phyloP scores from a whole-genome alignment of 352 stramenopile species.

The Phytophthora capsici region DNA sequence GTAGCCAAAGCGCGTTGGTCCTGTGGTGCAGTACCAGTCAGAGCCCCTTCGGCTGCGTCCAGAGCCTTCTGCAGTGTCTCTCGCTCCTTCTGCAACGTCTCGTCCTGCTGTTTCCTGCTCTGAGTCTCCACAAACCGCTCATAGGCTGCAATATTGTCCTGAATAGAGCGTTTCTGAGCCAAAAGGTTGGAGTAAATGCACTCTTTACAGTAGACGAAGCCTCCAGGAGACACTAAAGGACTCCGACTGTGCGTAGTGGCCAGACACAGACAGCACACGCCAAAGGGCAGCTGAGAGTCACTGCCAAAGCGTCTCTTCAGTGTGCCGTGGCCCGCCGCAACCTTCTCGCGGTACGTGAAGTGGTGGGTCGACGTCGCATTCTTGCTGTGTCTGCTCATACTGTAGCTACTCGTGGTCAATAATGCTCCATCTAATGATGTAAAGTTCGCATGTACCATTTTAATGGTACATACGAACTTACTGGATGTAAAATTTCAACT shows the following conservation, averaged over 20 bases:
- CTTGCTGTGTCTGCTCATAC: conserved; percentile 89
- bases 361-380: conserved; percentile 87
- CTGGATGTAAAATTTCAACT: no score
- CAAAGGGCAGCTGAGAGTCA: conserved; percentile 82
- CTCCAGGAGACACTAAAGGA: conserved; percentile 71
- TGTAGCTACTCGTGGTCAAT: background rate
- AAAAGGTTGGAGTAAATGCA: conserved; percentile 90
- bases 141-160: conserved; percentile 70
- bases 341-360: conserved; percentile 88
- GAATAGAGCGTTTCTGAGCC: conserved; percentile 82
- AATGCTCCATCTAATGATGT: no score
- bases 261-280: conserved; percentile 81
- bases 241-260: conserved; percentile 57
- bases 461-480: no score
- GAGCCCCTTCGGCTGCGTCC: conserved; percentile 35
- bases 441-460: no score
- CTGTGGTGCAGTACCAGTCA: background rate
- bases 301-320: conserved; percentile 84
- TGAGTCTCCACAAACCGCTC: conserved; percentile 65
- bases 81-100: conserved; percentile 55
- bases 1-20: conserved; percentile 16
- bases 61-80: conserved; percentile 61
- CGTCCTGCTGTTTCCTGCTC: conserved; percentile 56
- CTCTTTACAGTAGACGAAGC: conserved; percentile 88
- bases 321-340: conserved; percentile 79